These are phyloP conservation scores for Aspergillus olivimuriae DNA, from an alignment of 495 filamentous ascomycete species.

Conservation along the genomic window DNA sequence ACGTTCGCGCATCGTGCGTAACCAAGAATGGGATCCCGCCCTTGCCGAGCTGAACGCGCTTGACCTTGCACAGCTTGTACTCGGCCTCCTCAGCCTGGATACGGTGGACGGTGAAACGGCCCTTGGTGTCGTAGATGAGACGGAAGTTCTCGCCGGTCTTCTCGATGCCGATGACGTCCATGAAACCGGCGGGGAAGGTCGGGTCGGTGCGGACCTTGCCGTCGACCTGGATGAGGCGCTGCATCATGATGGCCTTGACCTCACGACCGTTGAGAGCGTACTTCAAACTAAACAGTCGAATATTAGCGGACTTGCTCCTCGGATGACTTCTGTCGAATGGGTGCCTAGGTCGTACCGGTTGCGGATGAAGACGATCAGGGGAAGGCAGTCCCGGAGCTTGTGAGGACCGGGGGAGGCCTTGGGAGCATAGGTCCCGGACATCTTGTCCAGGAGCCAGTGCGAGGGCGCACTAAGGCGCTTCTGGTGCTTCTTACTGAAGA, in stretches of 20 bases:
- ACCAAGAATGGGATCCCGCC: conserved; percentile 99
- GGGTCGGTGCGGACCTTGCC: conserved; percentile 98
- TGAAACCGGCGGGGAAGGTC: conserved; percentile 97
- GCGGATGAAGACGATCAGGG: conserved; percentile 97
- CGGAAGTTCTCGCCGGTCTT: conserved; percentile 99
- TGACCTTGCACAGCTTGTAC: conserved; percentile 99
- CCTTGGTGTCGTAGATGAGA: conserved; percentile 99
- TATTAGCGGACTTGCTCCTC: conserved; percentile 8
- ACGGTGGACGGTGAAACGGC: conserved; percentile 99
- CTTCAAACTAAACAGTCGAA: conserved; percentile 64
- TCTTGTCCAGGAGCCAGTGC: conserved; percentile 99
- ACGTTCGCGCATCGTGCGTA: conserved; percentile 99
- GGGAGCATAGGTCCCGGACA: conserved; percentile 95
- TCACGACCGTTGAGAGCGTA: conserved; percentile 99
- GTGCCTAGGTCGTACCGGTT: conserved; percentile 52
- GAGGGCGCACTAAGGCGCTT: conserved; percentile 98
- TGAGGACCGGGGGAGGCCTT: conserved; percentile 95
- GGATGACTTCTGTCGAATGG: background rate
- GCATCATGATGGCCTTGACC: conserved; percentile 97
- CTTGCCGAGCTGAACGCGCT: conserved; percentile 96
- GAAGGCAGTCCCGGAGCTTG: conserved; percentile 98
- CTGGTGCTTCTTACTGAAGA: conserved; percentile 91
- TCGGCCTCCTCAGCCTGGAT: conserved; percentile 95
- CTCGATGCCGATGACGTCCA: conserved; percentile 98
- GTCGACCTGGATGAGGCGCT: conserved; percentile 99